Percentiles rank a stretch among this genome's conserved stretches.
phyloP scores from a whole-genome alignment of 2,329 filamentous ascomycete genomes.

The Endothia cerciana region DNA sequence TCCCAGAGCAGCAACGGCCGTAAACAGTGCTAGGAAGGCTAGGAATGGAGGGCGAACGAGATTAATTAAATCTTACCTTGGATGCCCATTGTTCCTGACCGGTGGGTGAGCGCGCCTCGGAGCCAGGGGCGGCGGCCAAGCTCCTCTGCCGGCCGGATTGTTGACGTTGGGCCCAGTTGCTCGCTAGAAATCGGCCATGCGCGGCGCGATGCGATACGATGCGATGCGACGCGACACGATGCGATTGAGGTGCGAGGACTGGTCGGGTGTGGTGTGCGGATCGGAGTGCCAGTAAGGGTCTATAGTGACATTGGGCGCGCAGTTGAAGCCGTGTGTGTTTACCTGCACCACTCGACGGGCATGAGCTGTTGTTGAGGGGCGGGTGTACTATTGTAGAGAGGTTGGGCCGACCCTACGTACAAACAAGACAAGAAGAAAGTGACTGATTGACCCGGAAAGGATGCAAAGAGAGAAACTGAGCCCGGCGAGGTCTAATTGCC shows the following conservation, averaged over 20 bases:
- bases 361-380: background rate
- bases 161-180: background rate
- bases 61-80: conserved; percentile 34
- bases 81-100: conserved; percentile 30
- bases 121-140: background rate
- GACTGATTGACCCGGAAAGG: background rate
- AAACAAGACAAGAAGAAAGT: background rate
- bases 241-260: background rate
- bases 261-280: background rate
- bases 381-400: conserved; percentile 1
- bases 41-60: background rate
- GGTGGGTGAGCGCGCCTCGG: background rate
- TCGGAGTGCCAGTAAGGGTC: background rate
- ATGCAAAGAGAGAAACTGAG: background rate
- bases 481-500: background rate
- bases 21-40: no score
- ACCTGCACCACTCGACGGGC: background rate
- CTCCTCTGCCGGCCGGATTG: background rate
- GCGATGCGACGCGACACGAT: background rate
- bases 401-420: no score
- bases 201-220: background rate
- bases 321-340: background rate
- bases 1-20: background rate
- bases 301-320: conserved; percentile 3
- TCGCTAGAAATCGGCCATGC: background rate